A percentile compares a stretch with the other conserved stretches of the same genome.
Evolutionary conservation across 805 yeast species (phyloP).

Genomic region (Teunomyces panamensis): DNA sequence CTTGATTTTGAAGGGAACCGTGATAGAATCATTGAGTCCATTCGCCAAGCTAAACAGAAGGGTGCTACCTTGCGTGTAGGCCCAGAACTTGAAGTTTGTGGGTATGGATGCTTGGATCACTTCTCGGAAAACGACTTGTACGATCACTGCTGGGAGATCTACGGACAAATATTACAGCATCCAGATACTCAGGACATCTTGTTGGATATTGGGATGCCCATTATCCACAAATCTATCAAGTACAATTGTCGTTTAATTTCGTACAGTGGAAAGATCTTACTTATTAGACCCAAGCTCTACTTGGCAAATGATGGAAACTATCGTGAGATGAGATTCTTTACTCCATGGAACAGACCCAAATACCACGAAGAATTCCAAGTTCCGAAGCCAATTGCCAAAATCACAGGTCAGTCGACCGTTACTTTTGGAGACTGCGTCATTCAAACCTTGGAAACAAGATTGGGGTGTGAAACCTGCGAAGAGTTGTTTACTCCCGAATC

Average conservation of each 20-base stretch:
- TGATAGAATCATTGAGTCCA: slow-evolving; percentile 83
- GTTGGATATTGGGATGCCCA: slow-evolving; percentile 93
- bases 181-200: slow-evolving; percentile 72
- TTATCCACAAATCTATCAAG: slow-evolving; percentile 79
- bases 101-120: slow-evolving; percentile 94
- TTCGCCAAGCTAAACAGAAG: slow-evolving; percentile 65
- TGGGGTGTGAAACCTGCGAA: slow-evolving; percentile 99
- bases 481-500: slow-evolving; percentile 95
- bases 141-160: slow-evolving; percentile 93
- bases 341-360: slow-evolving; percentile 86
- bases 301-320: slow-evolving; percentile 97
- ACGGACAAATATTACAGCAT: slow-evolving; percentile 67
- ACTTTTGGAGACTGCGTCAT: slow-evolving; percentile 90
- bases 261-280: slow-evolving; percentile 69
- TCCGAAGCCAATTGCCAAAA: slow-evolving; percentile 64
- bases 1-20: slow-evolving; percentile 96
- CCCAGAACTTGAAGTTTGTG: slow-evolving; percentile 92
- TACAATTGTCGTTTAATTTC: slow-evolving; percentile 90
- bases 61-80: slow-evolving; percentile 90
- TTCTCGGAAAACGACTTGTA: slow-evolving; percentile 86
- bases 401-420: slow-evolving; percentile 67
- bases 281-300: slow-evolving; percentile 90
- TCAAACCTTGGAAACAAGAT: slow-evolving; percentile 76
- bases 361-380: slow-evolving; percentile 69
- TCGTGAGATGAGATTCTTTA: slow-evolving; percentile 94